Evolutionary conservation across 192 early-diverging fungal genomes (phyloP).

Genomic region (Coemansia sp.): DNA sequence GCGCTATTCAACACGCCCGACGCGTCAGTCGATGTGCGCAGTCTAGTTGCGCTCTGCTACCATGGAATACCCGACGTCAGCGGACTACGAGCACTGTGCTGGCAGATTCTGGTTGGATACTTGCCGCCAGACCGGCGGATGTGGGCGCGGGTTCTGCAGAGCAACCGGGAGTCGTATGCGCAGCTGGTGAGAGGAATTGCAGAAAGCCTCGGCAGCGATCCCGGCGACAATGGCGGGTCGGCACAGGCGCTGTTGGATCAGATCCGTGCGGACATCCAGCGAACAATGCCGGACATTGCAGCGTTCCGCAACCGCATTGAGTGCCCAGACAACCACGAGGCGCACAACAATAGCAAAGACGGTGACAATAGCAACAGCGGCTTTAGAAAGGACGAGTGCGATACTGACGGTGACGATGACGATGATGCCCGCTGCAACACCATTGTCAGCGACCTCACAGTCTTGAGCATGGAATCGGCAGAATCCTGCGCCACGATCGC

Average conservation of each 20-base stretch:
- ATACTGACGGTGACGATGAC: constrained; percentile 10
- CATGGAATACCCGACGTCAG: constrained; percentile 18
- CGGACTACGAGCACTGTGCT: constrained; percentile 24
- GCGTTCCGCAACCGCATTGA: constrained; percentile 11
- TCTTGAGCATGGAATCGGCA: constrained; percentile 4
- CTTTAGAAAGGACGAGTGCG: background rate
- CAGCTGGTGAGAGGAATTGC: constrained; percentile 6
- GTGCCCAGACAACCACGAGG: constrained; percentile 26
- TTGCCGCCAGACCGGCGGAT: constrained; percentile 20
- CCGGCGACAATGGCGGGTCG: background rate
- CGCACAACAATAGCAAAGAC: background rate
- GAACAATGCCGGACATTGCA: constrained; percentile 22
- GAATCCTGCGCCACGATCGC: constrained; percentile 6
- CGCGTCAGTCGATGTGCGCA: constrained; percentile 12
- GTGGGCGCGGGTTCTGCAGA: constrained; percentile 1
- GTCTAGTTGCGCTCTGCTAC: constrained; percentile 20
- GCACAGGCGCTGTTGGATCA: constrained; percentile 6
- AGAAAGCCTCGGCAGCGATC: background rate
- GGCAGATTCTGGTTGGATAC: constrained; percentile 20
- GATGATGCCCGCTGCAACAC: background rate
- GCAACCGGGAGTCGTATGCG: constrained; percentile 7
- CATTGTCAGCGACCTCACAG: constrained; percentile 7
- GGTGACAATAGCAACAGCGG: background rate
- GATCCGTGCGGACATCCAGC: constrained; percentile 22
- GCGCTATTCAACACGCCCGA: constrained; percentile 4